Conservation (phyloP, 805 yeast genomes). For the Saccharomycopsis sp. region DNA sequence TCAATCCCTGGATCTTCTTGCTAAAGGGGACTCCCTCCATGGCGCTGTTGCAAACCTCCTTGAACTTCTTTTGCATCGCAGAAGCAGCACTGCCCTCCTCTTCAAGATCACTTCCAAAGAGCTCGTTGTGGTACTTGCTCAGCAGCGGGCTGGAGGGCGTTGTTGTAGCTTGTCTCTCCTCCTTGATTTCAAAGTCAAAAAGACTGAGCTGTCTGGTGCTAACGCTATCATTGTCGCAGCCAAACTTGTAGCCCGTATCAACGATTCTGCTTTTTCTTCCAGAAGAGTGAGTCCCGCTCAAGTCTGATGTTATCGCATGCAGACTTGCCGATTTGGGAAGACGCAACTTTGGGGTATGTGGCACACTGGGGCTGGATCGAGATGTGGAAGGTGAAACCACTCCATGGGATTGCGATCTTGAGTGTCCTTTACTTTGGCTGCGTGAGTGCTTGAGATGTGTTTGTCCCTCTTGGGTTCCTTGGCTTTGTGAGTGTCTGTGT, state of each 20-base stretch:
- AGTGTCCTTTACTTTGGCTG: neutral
- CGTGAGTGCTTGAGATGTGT: neutral
- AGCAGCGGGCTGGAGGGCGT: too few relatives aligned
- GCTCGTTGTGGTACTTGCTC: too few relatives aligned
- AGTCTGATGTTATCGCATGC: neutral
- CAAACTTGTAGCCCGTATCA: slow-evolving; percentile 1
- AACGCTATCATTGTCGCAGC: neutral
- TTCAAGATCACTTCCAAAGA: too few relatives aligned
- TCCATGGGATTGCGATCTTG: slow-evolving; percentile 10
- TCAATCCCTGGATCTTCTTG: too few relatives aligned
- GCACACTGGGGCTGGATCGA: neutral
- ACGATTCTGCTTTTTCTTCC: too few relatives aligned
- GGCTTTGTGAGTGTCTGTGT: too few relatives aligned
- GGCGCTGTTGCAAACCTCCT: too few relatives aligned
- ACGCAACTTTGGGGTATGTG: neutral
- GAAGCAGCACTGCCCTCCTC: too few relatives aligned
- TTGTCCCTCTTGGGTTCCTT: too few relatives aligned
- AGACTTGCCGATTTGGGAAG: neutral
- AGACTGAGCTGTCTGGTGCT: slow-evolving; percentile 12
- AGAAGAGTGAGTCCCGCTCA: too few relatives aligned
- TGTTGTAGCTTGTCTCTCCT: neutral
- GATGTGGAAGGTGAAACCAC: neutral
- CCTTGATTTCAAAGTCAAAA: slow-evolving; percentile 17
- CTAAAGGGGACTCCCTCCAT: too few relatives aligned
- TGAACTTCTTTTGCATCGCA: neutral